These are phyloP conservation scores for Ophiostoma montium DNA, from an alignment of 2,329 filamentous ascomycete species.

Conservation along the genomic window DNA sequence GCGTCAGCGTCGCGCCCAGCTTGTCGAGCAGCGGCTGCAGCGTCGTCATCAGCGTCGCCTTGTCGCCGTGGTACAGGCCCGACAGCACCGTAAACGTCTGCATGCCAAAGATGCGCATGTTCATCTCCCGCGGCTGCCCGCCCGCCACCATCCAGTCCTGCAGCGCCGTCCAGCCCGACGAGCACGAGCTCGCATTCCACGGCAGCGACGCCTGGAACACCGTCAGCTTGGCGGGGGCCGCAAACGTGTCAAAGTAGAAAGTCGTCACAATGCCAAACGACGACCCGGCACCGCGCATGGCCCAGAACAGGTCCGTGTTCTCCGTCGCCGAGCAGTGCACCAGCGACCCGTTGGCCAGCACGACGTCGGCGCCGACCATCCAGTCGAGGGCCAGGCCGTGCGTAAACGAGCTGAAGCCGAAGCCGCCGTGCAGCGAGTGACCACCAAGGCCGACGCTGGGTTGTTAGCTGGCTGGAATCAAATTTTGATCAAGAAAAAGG, in stretches of 20 bases:
- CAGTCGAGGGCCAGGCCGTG: slow-evolving; percentile 24
- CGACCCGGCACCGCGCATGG: slow-evolving; percentile 26
- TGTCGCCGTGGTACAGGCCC: slow-evolving; percentile 18
- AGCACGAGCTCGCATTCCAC: slow-evolving; percentile 14
- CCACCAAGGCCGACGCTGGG: slow-evolving; percentile 24
- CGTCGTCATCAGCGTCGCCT: slow-evolving; percentile 7
- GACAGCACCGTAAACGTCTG: slow-evolving; percentile 12
- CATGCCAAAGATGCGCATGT: slow-evolving; percentile 18
- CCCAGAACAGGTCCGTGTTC: slow-evolving; percentile 29
- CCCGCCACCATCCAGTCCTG: slow-evolving; percentile 16
- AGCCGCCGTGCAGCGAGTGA: slow-evolving; percentile 27
- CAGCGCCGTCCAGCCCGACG: slow-evolving; percentile 14
- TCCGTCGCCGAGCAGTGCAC: slow-evolving; percentile 20
- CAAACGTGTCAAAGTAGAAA: slow-evolving; percentile 26
- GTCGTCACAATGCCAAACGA: slow-evolving; percentile 27
- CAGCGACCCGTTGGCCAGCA: slow-evolving; percentile 22
- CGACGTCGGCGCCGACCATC: slow-evolving; percentile 22
- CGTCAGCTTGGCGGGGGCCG: slow-evolving; percentile 21
- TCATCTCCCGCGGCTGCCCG: slow-evolving; percentile 17
- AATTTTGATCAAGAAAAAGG: not conserved
- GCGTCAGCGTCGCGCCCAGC: slow-evolving; percentile 14
- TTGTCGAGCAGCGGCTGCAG: slow-evolving; percentile 15
- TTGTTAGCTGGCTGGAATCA: slow-evolving; percentile 10
- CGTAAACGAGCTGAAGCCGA: slow-evolving; percentile 24
- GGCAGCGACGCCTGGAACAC: slow-evolving; percentile 17